Evolutionary conservation across 2,329 filamentous ascomycete genomes (phyloP).

Genomic region (Colletotrichum gloeosporioides): DNA sequence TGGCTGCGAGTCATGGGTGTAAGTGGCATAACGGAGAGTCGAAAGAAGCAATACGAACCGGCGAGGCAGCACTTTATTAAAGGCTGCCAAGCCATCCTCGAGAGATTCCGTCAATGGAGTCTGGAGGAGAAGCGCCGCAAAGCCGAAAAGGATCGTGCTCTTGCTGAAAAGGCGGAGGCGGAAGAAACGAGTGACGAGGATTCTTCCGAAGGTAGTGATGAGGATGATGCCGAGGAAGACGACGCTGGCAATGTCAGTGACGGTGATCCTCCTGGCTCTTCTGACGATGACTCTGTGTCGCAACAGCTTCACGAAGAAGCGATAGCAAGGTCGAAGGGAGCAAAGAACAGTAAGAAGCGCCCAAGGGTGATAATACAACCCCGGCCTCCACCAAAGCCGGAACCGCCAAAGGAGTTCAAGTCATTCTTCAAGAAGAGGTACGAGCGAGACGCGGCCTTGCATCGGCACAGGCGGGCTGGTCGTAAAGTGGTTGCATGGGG

Average conservation of each 20-base stretch:
- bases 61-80: conserved; percentile 85
- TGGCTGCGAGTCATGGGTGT: conserved; percentile 95
- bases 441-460: conserved; percentile 80
- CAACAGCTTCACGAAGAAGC: conserved; percentile 80
- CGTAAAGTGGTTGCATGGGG: conserved; percentile 83
- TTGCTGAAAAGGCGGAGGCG: conserved; percentile 52
- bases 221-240: conserved; percentile 34
- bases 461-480: conserved; percentile 70
- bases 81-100: conserved; percentile 80
- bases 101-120: conserved; percentile 89
- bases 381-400: conserved; percentile 34
- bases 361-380: conserved; percentile 27
- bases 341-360: conserved; percentile 34
- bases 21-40: conserved; percentile 81
- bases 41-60: conserved; percentile 85
- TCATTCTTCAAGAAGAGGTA: conserved; percentile 87
- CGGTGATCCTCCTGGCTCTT: conserved; percentile 56
- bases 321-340: conserved; percentile 53
- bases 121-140: conserved; percentile 87
- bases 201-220: conserved; percentile 28
- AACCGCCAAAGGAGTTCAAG: conserved; percentile 68
- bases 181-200: conserved; percentile 21
- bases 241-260: conserved; percentile 28
- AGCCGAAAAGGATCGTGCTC: conserved; percentile 72
- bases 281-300: conserved; percentile 74